phyloP scores from a whole-genome alignment of 2,329 filamentous ascomycete species.

The Chrysoporthe puriensis region DNA sequence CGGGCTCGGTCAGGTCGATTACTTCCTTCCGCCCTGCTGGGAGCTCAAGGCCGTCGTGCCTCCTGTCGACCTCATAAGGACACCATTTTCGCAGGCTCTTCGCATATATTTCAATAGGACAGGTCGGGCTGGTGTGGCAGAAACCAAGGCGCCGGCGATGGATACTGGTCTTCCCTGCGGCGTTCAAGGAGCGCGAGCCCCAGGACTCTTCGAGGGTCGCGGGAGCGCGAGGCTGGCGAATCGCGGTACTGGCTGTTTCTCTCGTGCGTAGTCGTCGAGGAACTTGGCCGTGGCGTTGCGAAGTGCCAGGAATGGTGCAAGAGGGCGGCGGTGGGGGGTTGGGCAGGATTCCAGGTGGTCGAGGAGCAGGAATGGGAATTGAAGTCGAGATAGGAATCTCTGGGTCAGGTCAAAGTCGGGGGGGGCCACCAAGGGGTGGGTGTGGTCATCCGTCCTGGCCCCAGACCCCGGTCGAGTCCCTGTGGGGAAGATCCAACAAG shows the following conservation, averaged over 20 bases:
- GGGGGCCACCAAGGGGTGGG: neutral
- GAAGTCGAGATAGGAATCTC: slow-evolving; percentile 18
- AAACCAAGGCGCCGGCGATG: too few relatives aligned
- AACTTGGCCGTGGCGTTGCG: neutral
- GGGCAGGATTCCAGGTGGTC: neutral
- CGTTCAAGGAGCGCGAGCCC: neutral
- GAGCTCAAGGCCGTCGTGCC: slow-evolving; percentile 21
- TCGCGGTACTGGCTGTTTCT: too few relatives aligned
- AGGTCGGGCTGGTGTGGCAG: neutral
- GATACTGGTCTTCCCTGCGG: neutral
- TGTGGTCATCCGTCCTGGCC: slow-evolving; percentile 1
- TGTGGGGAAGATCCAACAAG: slow-evolving; percentile 15
- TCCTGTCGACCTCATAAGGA: slow-evolving; percentile 21
- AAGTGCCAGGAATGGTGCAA: slow-evolving; percentile 1
- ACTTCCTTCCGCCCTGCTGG: slow-evolving; percentile 18
- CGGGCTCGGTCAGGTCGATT: slow-evolving; percentile 15
- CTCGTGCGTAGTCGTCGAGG: neutral
- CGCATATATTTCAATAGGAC: neutral
- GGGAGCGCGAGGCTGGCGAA: too few relatives aligned
- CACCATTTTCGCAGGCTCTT: slow-evolving; percentile 15
- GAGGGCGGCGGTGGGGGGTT: neutral
- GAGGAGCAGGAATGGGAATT: slow-evolving; percentile 8
- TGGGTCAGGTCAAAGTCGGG: slow-evolving; percentile 3
- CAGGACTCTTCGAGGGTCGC: too few relatives aligned
- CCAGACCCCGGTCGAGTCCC: slow-evolving; percentile 9